A percentile compares a stretch with the other conserved stretches of the same genome.
phyloP scores from a whole-genome alignment of 129 eudicot genomes.

The Deinandra increscens region DNA sequence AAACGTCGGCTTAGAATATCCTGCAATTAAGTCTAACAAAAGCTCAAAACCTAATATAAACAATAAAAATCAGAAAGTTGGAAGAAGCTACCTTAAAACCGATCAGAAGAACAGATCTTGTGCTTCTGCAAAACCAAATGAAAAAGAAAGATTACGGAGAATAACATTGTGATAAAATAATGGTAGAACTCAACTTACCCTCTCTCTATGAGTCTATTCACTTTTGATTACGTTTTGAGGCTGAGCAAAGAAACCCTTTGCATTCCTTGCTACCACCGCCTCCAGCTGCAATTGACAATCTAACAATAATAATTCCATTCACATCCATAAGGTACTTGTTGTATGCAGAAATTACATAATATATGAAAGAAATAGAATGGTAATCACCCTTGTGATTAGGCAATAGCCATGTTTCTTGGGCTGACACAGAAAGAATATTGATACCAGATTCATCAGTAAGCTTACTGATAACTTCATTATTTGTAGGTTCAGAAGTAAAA shows the following conservation, averaged over 20 bases:
- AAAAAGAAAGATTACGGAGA: not conserved
- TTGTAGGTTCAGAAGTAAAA: constrained; percentile 29
- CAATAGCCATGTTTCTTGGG: constrained; percentile 76
- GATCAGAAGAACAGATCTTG: no score
- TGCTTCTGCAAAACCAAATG: not conserved
- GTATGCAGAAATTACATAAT: not conserved
- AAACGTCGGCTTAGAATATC: no score
- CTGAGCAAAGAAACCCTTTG: constrained; percentile 63
- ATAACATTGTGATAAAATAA: not conserved
- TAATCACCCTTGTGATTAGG: constrained; percentile 64
- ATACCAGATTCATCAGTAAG: constrained; percentile 74
- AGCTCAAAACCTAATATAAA: no score
- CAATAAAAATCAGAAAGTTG: no score
- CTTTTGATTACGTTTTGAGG: constrained; percentile 49
- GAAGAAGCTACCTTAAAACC: no score
- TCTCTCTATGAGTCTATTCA: constrained; percentile 41
- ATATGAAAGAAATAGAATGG: constrained; percentile 4
- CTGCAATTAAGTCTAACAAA: no score
- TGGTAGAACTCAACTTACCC: constrained; percentile 19
- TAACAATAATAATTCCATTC: not conserved
- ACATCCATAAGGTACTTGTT: constrained; percentile 2
- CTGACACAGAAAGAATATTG: constrained; percentile 82
- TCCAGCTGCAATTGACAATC: constrained; percentile 48
- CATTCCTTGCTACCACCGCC: constrained; percentile 80
- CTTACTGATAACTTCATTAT: constrained; percentile 36